Base-by-base conservation (phyloP, 768 basidiomycete genomes). In the Lentinula raphanica region DNA sequence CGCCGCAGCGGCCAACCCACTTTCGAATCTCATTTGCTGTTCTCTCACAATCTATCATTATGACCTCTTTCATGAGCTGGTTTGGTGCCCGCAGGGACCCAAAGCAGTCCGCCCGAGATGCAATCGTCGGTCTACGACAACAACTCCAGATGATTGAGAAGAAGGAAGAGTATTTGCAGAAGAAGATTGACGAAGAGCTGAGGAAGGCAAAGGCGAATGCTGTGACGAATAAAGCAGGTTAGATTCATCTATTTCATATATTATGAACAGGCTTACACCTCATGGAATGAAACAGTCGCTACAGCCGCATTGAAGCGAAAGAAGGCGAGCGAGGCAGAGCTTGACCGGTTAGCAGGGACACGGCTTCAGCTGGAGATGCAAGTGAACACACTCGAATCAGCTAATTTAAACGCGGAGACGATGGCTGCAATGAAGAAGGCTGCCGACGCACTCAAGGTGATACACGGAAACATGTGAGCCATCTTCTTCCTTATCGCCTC, bases 371-470 rank as follows among this genome's bases (percentile, higher is more conserved):
- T 99, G 29, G 96, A 98, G 76, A 87, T 91, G 71, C 96, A 98
- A 76, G 88, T 98, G 59, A 95, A 95, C 74, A 96, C 96, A 19
- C 82, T 98, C 45, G 97, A 98, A 72, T 92, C 91, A 15, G 97
- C 97, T 44, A 98, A 98, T 76, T 81, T 98, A 72, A 98, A 99
- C 71, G 88, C 90, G 67, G 94, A 98, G 80, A 98, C 94, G 13
- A 93, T 99, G 90, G 78, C 83, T 21, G 94, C 91, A 27, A 97
- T 99, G 92, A 97, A 94, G 88, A 90, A 90, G 72, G 96, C 91
- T 36, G 83, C 94, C 0, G 86, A 88, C 60, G 97, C 90, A 27
- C 82, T 98, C 71, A 88, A 88, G 72, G 80, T 83, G 49, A 97
- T 98, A 55, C 96, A 98, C 65, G 86, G 87, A 45, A 85, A 86